These are phyloP conservation scores for Chimonanthus praecox DNA, from an alignment of 164 flowering plant species.

Conservation along the genomic window DNA sequence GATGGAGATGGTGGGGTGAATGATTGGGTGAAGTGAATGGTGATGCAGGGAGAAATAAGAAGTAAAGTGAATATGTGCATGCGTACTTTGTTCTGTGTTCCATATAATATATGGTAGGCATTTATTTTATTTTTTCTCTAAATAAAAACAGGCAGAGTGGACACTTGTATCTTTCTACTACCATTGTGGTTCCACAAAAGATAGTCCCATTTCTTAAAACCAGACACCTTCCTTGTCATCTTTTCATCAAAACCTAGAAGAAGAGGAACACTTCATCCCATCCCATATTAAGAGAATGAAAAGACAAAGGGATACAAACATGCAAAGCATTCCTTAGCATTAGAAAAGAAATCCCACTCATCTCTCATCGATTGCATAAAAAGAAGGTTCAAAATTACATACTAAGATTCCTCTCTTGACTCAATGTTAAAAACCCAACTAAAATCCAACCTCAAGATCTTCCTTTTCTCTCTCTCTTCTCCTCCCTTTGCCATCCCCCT, in stretches of 20 bases:
- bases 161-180: constrained; percentile 13
- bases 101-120: not conserved
- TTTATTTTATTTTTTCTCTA: not conserved
- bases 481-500: constrained; percentile 6
- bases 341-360: constrained; percentile 20
- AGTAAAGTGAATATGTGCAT: not conserved
- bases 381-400: constrained; percentile 18
- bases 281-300: not conserved
- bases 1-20: no score
- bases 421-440: constrained; percentile 15
- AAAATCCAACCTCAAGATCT: constrained; percentile 44
- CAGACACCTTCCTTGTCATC: constrained; percentile 10
- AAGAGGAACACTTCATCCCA: not conserved
- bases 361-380: constrained; percentile 48
- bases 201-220: constrained; percentile 18
- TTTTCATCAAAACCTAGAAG: not conserved
- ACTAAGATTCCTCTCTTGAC: constrained; percentile 7
- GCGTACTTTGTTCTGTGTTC: constrained; percentile 1
- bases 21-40: no score
- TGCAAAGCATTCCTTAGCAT: constrained; percentile 2
- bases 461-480: constrained; percentile 21
- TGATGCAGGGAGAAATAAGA: no score
- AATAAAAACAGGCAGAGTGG: not conserved
- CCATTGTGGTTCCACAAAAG: no score
- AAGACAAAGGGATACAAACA: constrained; percentile 6